Evolutionary conservation across 441 rosid species (phyloP), one percentile per base, ranked within the genome.

Genomic region (Macaranga tanarius): DNA sequence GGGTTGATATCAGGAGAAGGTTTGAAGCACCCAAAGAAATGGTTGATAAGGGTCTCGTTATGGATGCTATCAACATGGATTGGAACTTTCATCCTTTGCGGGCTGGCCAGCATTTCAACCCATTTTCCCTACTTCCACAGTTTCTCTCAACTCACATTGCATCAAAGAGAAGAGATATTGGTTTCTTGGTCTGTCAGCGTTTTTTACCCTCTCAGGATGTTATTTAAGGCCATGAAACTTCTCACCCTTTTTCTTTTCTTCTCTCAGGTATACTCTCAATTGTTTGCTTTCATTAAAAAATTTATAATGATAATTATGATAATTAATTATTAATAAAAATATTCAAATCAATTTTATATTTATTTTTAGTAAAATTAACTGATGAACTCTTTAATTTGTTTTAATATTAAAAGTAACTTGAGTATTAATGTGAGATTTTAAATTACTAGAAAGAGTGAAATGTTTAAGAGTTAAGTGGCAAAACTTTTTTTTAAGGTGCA

Each of bases 21-120:
- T 69, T n/a, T 92, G 76, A n/a, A 85, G 73, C 97, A 92, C 77
- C 97, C 97, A 44, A 90, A 81, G 83, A 79, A 77, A 58, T 83
- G 92, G 93, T 23, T 87, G 59, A 64, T 89, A 74, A 73, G 86
- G 44, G 19, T 76, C 74, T 75, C 73, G 6, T 64, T 92, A 4
- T 89, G 90, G 92, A 34, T 74, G 52, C 83, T 92, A 17, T 92
- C 97, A 1, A 89, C 95, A 50, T 71, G 87, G 81, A 65, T 90
- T 38, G 97, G 97, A 12, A 88, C 86, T 28, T 74, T 92, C 19
- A 17, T 89, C 22, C 26, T 90, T 19, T 89, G 97, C 73, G 96
- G 97, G 17, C 23, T 81, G 19, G 20, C 26, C 16, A 80, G 88
- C 86, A 67, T 90, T 62, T 65, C 91, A 11, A 54, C 76, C 55